A percentile compares a stretch with the other conserved stretches of the same genome.
Evolutionary conservation across 768 basidiomycete species (phyloP).

Genomic region (Hirschioporus abietinus): DNA sequence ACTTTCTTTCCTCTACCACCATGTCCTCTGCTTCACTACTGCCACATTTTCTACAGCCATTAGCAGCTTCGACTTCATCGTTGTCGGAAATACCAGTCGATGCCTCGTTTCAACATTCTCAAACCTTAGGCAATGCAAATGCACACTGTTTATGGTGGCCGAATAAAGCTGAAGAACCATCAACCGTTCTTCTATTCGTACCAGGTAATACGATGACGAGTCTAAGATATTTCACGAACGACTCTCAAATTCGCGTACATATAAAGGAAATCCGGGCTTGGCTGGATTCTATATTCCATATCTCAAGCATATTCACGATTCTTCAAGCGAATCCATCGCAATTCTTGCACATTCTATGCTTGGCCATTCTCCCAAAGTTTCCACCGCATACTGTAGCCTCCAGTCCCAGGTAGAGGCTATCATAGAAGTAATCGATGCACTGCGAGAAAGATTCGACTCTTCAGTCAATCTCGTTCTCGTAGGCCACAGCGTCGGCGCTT

Average conservation of each 20-base stretch:
- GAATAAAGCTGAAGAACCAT: neutral
- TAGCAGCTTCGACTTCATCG: conserved; percentile 3
- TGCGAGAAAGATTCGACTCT: conserved; percentile 27
- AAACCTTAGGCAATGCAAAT: conserved; percentile 4
- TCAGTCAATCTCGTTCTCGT: conserved; percentile 39
- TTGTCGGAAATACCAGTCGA: conserved; percentile 8
- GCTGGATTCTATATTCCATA: conserved; percentile 65
- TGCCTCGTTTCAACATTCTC: conserved; percentile 6
- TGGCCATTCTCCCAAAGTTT: conserved; percentile 46
- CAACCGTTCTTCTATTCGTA: conserved; percentile 13
- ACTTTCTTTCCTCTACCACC: neutral
- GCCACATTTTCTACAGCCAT: conserved; percentile 14
- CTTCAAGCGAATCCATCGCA: conserved; percentile 33
- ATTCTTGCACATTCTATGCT: conserved; percentile 61
- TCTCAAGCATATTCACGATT: conserved; percentile 43
- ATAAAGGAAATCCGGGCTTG: conserved; percentile 51
- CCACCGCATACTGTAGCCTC: conserved; percentile 29
- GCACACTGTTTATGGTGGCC: conserved; percentile 52
- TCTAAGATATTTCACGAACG: neutral
- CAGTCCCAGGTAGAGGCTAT: conserved; percentile 48
- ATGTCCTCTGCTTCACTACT: conserved; percentile 1
- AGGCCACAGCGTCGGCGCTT: conserved; percentile 71
- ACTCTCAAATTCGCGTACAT: neutral
- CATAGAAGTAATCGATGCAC: conserved; percentile 47
- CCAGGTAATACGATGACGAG: conserved; percentile 11